Evolutionary conservation across 2,329 filamentous ascomycete species (phyloP).

Genomic region (Xylariaceae sp.): DNA sequence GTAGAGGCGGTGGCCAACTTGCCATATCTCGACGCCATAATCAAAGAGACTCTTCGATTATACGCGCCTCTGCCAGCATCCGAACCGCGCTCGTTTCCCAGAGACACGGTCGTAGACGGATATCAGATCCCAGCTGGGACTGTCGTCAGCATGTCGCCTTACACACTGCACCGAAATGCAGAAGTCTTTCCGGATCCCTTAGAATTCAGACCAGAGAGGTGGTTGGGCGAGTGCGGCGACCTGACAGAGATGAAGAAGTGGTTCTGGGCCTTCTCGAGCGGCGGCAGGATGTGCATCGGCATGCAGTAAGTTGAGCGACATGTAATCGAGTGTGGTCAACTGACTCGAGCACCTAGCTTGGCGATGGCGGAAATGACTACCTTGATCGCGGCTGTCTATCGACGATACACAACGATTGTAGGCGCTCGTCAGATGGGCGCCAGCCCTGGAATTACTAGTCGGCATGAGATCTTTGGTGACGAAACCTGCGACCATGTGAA

Average conservation of each 20-base stretch:
- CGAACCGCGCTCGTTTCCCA: constrained; percentile 39
- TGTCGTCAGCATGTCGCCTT: constrained; percentile 19
- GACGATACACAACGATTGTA: constrained; percentile 34
- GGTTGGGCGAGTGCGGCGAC: constrained; percentile 10
- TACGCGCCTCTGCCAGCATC: constrained; percentile 48
- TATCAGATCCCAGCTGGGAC: constrained; percentile 17
- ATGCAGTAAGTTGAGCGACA: constrained; percentile 12
- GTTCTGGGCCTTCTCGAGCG: constrained; percentile 16
- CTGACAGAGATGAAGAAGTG: constrained; percentile 14
- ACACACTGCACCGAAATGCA: constrained; percentile 22
- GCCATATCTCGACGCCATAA: constrained; percentile 41
- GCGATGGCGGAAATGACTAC: constrained; percentile 49
- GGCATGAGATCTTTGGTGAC: constrained; percentile 37
- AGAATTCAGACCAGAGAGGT: constrained; percentile 22
- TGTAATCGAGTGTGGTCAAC: neutral
- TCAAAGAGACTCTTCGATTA: constrained; percentile 46
- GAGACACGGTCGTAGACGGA: constrained; percentile 25
- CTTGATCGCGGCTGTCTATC: constrained; percentile 39
- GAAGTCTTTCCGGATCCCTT: constrained; percentile 18
- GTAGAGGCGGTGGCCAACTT: constrained; percentile 32
- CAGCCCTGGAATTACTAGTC: constrained; percentile 35
- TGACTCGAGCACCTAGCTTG: constrained; percentile 20
- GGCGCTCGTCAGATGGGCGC: constrained; percentile 23
- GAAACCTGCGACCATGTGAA: constrained; percentile 13
- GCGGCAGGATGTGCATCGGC: constrained; percentile 15